These are phyloP conservation scores for Jaltomata sinuosa DNA, from an alignment of 257 asterid species.

Conservation along the genomic window DNA sequence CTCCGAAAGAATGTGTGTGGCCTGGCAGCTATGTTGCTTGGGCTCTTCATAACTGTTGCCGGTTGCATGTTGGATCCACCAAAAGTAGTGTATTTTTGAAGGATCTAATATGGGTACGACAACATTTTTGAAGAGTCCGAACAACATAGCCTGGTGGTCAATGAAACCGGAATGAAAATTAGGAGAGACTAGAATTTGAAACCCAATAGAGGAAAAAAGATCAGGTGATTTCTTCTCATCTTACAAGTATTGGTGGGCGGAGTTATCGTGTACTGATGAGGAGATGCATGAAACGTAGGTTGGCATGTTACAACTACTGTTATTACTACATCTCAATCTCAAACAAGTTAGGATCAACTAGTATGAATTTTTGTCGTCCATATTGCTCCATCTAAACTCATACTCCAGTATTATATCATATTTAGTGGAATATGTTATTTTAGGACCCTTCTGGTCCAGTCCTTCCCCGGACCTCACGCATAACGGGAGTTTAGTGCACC, in stretches of 20 bases:
- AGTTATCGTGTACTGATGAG: background rate
- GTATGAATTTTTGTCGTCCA: background rate
- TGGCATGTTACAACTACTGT: background rate
- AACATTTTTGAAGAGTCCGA: background rate
- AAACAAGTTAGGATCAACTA: background rate
- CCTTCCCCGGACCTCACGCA: too few relatives aligned
- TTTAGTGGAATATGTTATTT: background rate
- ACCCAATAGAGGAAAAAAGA: background rate
- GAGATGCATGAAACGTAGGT: background rate
- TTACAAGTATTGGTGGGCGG: background rate
- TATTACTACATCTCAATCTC: background rate
- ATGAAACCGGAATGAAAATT: background rate
- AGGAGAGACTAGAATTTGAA: background rate
- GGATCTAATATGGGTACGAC: background rate
- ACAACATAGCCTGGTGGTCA: background rate
- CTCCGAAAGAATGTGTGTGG: background rate
- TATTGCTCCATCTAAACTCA: background rate
- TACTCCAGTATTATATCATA: too few relatives aligned
- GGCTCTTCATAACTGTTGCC: background rate
- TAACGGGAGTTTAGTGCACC: too few relatives aligned
- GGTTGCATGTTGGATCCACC: background rate
- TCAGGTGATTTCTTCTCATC: background rate
- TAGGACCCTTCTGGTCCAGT: too few relatives aligned
- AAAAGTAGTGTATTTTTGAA: background rate
- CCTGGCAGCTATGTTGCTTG: background rate